Conservation (phyloP, 106 monocot genomes). For the Triglochin maritima region DNA sequence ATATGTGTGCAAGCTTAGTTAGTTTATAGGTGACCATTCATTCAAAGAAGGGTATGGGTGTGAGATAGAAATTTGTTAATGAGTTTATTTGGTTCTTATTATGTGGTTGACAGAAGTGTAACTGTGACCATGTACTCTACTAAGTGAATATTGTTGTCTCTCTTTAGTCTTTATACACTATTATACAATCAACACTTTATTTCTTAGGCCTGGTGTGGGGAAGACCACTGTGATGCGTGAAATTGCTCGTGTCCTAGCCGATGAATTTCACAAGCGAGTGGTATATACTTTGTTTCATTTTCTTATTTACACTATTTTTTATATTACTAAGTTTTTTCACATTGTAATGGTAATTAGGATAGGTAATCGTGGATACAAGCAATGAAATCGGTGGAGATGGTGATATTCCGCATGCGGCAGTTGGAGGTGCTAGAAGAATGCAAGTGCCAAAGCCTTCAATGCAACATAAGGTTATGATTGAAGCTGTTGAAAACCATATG, state of each 20-base stretch:
- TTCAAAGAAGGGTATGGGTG: no score
- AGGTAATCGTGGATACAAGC: constrained; percentile 93
- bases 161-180: no score
- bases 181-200: not conserved
- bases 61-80: no score
- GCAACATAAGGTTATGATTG: constrained; percentile 93
- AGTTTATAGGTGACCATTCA: no score
- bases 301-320: not conserved
- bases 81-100: no score
- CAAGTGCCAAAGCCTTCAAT: constrained; percentile 79
- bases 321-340: constrained; percentile 8
- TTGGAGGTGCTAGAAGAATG: constrained; percentile 90
- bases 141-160: no score
- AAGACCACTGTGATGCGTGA: constrained; percentile 95
- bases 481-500: constrained; percentile 99
- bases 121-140: no score
- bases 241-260: constrained; percentile 83
- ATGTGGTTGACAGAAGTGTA: no score
- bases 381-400: constrained; percentile 99
- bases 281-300: constrained; percentile 27
- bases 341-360: constrained; percentile 51
- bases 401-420: constrained; percentile 82
- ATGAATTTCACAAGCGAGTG: constrained; percentile 85
- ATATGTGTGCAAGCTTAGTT: no score
- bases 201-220: constrained; percentile 79